Percentiles rank a stretch among this genome's conserved stretches.
These are phyloP conservation scores for Hypseocharis bilobata DNA, from an alignment of 441 rosid genomes.

Conservation along the genomic window DNA sequence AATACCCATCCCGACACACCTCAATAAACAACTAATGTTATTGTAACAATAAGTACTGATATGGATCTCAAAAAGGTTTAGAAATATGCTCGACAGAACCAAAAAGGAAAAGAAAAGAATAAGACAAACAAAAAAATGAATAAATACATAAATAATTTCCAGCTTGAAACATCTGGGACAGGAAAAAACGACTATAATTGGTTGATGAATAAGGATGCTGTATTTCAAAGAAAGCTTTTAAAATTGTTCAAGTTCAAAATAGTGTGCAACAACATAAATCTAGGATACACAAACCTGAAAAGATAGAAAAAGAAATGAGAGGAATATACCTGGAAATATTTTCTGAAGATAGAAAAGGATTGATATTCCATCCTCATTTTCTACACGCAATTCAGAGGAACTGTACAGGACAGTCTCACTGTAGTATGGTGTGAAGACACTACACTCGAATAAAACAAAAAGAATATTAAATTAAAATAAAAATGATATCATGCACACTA, in stretches of 20 bases:
- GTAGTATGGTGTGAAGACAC: constrained; percentile 99
- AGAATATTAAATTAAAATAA: constrained; percentile 19
- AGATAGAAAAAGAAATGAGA: constrained; percentile 19
- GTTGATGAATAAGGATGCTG: no score
- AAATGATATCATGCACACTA: constrained; percentile 7
- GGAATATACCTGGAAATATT: constrained; percentile 84
- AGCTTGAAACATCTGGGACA: background rate
- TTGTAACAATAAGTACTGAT: background rate
- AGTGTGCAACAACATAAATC: background rate
- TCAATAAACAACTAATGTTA: no score
- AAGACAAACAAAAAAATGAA: no score
- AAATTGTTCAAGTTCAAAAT: background rate
- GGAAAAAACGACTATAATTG: background rate
- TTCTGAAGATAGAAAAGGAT: constrained; percentile 96
- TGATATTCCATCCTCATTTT: constrained; percentile 99
- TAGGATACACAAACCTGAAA: background rate
- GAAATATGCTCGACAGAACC: background rate
- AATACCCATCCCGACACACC: no score
- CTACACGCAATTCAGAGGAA: constrained; percentile 72
- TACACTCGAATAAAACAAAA: constrained; percentile 30
- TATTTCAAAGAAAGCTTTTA: background rate
- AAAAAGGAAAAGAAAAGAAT: no score
- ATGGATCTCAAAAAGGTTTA: background rate
- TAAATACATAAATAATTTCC: background rate
- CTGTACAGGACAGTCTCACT: constrained; percentile 98